Conservation (phyloP, 2,329 filamentous ascomycete genomes). For the Sarocladium kiliense region DNA sequence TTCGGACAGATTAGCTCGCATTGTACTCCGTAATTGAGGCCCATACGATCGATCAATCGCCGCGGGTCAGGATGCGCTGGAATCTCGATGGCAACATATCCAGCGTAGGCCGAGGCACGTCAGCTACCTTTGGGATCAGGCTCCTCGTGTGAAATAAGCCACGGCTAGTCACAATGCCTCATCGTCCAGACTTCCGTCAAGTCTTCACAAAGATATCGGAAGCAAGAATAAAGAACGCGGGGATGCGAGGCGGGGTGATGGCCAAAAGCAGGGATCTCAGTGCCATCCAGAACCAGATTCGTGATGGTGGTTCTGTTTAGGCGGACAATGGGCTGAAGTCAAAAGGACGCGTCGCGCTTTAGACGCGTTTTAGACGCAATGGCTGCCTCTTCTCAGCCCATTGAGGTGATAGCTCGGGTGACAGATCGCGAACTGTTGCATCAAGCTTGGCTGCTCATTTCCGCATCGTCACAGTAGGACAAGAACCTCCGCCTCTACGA, state of each 20-base stretch:
- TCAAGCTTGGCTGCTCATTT: background rate
- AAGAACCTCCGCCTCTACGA: background rate
- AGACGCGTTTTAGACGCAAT: background rate
- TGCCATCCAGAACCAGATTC: background rate
- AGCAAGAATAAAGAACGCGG: background rate
- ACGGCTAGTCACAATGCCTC: no score
- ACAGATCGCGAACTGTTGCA: background rate
- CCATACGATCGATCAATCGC: no score
- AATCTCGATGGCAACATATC: no score
- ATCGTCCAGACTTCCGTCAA: no score
- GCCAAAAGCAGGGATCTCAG: background rate
- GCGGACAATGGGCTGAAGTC: background rate
- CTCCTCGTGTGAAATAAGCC: no score
- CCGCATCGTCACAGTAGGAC: background rate
- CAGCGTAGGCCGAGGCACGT: no score
- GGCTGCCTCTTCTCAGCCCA: background rate
- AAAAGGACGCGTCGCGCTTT: background rate
- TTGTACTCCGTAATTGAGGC: no score
- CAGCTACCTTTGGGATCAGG: no score
- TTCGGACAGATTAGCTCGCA: no score
- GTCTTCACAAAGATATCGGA: background rate
- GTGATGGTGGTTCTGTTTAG: background rate
- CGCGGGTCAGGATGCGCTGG: no score
- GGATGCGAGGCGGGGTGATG: constrained; percentile 1
- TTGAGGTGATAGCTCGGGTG: background rate